Evolutionary conservation across 352 stramenopile species (phyloP), one percentile per base, ranked within the genome.

Genomic region (Phytophthora sp.): DNA sequence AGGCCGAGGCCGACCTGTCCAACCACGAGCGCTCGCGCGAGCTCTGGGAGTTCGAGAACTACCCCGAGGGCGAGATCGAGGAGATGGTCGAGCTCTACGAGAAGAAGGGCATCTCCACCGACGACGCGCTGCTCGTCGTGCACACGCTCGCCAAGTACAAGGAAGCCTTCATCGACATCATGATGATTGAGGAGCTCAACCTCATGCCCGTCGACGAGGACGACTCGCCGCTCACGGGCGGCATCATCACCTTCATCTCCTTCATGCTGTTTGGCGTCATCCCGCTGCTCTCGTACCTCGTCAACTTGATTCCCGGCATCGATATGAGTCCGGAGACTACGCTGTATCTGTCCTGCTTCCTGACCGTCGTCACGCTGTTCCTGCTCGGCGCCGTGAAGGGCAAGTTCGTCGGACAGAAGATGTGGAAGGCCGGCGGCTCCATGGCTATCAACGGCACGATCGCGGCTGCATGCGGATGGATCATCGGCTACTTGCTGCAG

Each of bases 51-150:
- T 91, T 99, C 71, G 87, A 98, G 54, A 98, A 98, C 82, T 98
- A 97, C 74, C 90, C 92, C 0, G 93, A 98, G 60, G 96, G 96
- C 35, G 96, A 99, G 65, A 97, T 98, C 54, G 77, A 92, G 26
- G 96, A 99, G 76, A 99, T 99, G 96, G 88, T 98, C 56, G 95
- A 98, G 55, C 91, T 99, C 37, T 98, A 98, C 64, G 81, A 96
- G 66, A 82, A 88, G 57, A 86, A 92, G 59, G 95, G 96, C 18
- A 97, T 99, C 69, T 83, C 73, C 5, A 86, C 74, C 13, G 83
- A 97, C 5, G 95, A 98, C 82, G 95, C 96, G 5, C 80, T 78
- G 48, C 63, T 92, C 7, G 90, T 98, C 3, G 92, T 99, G 46
- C 76, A 90, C 53, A 98, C 92, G 27, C 89, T 99, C 75, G 78